Evolutionary conservation across 805 yeast species (phyloP), one percentile per base, ranked within the genome.

Genomic region (Candida yuanshanica): DNA sequence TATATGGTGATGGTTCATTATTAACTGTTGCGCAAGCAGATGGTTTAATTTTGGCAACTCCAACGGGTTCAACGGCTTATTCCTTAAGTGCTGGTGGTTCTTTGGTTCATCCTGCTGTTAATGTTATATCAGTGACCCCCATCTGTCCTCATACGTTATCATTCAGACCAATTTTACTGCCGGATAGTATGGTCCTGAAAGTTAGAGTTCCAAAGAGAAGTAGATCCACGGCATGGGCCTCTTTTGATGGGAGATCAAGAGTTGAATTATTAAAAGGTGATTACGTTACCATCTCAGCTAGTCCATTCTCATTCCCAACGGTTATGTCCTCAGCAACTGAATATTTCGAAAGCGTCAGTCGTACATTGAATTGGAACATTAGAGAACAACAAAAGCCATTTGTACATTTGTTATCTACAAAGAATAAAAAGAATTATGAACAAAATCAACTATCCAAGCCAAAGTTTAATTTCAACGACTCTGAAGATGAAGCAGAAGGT

Each of bases 41-140:
- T 63, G 97, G 97, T 0, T 66, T 90, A 14, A 90, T 91, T 42
- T 73, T 90, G 25, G 95, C 96, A 1, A 89, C 97, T 0, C 97
- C 97, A 4, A 89, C 97, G 0, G 97, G 97, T 0, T 88, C 96
- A 2, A 91, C 98, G 0, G 98, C 98, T 0, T 91, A 91, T 61
- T 89, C 96, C 1, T 68, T 91, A 37, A 83, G 95, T 34, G 97
- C 98, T 0, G 97, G 97, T 12, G 98, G 98, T 1, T 83, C 96
- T 0, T 71, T 91, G 37, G 95, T 91, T 5, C 96, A 90, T 54
- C 97, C 98, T 0, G 89, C 87, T 24, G 95, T 91, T 13, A 83
- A 89, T 46, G 96, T 96, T 9, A 85, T 90, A 23, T 80, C 89
- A 42, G 89, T 91, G 7, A 89, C 98, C 0, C 98, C 98, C 0